A percentile compares a stretch with the other conserved stretches of the same genome.
Conservation (phyloP, 305 asterid species). For the Solanum hybrid region DNA sequence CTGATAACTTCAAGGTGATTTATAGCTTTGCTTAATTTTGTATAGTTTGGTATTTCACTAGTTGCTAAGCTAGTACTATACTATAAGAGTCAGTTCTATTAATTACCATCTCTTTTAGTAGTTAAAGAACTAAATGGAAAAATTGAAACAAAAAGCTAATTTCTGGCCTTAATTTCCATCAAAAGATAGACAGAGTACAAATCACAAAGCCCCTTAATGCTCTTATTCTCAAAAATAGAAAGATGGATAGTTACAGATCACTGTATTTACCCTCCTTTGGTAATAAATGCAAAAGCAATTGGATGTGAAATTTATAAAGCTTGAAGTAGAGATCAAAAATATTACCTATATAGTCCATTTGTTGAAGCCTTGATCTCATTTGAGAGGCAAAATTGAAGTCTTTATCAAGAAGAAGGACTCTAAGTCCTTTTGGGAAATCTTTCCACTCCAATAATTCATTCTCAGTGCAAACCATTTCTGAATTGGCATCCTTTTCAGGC, state of each 20-base stretch:
- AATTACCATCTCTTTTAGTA: background rate
- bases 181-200: background rate
- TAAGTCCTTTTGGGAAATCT: slow-evolving; percentile 48
- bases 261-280: background rate
- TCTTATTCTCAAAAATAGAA: background rate
- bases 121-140: background rate
- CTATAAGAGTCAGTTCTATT: background rate
- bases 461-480: slow-evolving; percentile 43
- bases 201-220: background rate
- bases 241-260: background rate
- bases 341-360: slow-evolving; percentile 36
- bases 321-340: background rate
- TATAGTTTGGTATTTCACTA: background rate
- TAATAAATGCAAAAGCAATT: background rate
- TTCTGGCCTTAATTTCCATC: background rate
- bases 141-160: background rate
- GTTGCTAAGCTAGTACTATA: background rate
- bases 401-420: slow-evolving; percentile 27
- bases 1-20: background rate
- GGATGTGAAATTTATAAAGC: background rate
- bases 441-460: slow-evolving; percentile 39
- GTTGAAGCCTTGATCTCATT: slow-evolving; percentile 34
- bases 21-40: background rate
- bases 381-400: slow-evolving; percentile 19
- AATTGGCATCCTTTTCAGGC: slow-evolving; percentile 36